phyloP scores from a whole-genome alignment of 108 stramenopile species.

The Nitzschia sp. region DNA sequence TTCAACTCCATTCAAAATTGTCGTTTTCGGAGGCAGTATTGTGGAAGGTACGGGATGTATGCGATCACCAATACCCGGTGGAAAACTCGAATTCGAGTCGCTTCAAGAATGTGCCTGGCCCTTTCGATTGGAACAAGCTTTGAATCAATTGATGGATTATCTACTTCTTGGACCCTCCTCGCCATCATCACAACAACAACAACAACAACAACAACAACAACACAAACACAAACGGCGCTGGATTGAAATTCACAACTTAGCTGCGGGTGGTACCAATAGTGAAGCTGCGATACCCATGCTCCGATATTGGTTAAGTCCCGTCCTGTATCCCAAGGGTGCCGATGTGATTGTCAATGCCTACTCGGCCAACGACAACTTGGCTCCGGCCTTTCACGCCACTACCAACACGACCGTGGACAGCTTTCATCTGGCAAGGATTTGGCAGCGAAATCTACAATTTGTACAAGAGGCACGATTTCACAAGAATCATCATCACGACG shows the following conservation, averaged over 20 bases:
- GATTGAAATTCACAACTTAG: constrained; percentile 37
- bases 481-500: background rate
- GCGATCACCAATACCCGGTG: constrained; percentile 1
- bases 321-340: constrained; percentile 42
- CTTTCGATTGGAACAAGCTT: constrained; percentile 27
- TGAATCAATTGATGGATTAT: constrained; percentile 2
- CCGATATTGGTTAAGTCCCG: constrained; percentile 37
- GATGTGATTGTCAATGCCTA: constrained; percentile 74
- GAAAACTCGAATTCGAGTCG: constrained; percentile 19
- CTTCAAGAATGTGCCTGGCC: constrained; percentile 56
- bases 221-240: background rate
- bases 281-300: constrained; percentile 40
- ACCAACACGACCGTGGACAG: constrained; percentile 12
- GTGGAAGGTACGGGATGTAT: constrained; percentile 52
- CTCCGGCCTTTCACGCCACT: constrained; percentile 7
- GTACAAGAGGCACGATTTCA: constrained; percentile 4
- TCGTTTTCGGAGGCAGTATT: constrained; percentile 61
- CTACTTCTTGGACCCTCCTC: background rate
- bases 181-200: background rate
- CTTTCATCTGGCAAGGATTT: constrained; percentile 4
- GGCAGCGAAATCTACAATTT: constrained; percentile 12
- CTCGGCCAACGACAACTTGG: constrained; percentile 59
- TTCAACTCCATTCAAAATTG: constrained; percentile 30
- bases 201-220: background rate
- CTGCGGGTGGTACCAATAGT: constrained; percentile 62